Evolutionary conservation across 345 rosid species (phyloP).

Genomic region (Melaleuca quinquenervia): DNA sequence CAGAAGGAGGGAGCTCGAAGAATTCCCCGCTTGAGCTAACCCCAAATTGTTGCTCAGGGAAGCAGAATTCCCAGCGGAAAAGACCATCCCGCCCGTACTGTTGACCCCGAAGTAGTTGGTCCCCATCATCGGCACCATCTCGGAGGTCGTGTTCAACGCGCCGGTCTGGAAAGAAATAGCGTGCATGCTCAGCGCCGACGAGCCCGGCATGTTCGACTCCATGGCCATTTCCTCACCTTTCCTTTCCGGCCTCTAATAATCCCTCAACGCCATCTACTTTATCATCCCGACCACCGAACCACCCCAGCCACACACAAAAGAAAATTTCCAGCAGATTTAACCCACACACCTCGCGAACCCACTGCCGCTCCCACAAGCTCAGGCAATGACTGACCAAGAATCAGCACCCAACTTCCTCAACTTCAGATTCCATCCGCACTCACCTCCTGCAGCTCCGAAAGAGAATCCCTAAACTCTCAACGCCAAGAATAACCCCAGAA

Average conservation of each 20-base stretch:
- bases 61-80: conserved; percentile 25
- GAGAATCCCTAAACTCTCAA: too few relatives aligned
- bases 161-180: conserved; percentile 46
- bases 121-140: conserved; percentile 31
- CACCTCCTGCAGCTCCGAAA: not conserved
- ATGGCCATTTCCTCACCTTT: conserved; percentile 36
- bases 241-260: not conserved
- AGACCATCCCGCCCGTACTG: conserved; percentile 10
- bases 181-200: conserved; percentile 27
- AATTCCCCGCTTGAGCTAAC: conserved; percentile 21
- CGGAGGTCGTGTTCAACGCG: conserved; percentile 25
- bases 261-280: not conserved
- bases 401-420: not conserved
- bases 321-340: not conserved
- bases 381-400: not conserved
- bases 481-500: not conserved
- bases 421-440: not conserved
- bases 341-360: not conserved
- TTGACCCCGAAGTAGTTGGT: conserved; percentile 31
- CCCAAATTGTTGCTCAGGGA: conserved; percentile 22
- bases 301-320: not conserved
- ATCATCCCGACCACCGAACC: not conserved
- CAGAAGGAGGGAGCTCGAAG: conserved; percentile 37
- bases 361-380: not conserved
- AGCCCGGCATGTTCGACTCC: conserved; percentile 44